Conservation (phyloP, 2,329 filamentous ascomycete genomes). For the Fusarium anguioides region DNA sequence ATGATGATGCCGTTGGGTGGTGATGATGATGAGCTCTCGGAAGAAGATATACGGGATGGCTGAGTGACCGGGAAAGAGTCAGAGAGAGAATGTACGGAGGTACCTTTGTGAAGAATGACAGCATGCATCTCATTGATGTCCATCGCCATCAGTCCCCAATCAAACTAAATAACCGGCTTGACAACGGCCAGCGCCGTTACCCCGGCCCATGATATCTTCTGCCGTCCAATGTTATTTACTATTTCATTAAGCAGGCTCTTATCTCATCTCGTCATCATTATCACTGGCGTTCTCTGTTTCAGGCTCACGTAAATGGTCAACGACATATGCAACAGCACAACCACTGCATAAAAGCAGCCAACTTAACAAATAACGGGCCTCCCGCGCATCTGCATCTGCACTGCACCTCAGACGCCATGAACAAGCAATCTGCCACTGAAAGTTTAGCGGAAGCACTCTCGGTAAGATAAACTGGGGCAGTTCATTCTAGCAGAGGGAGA, state of each 20-base stretch:
- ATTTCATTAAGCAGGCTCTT: conserved; percentile 23
- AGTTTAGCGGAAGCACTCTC: conserved; percentile 41
- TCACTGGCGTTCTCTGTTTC: conserved; percentile 29
- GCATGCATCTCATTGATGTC: conserved; percentile 6
- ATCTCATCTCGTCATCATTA: conserved; percentile 42
- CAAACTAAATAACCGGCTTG: conserved; percentile 27
- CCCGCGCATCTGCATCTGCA: conserved; percentile 13
- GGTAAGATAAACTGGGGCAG: conserved; percentile 44
- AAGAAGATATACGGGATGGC: background rate
- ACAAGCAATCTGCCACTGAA: conserved; percentile 31
- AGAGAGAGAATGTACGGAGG: background rate
- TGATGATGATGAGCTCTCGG: background rate
- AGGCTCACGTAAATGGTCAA: conserved; percentile 29
- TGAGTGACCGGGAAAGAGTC: conserved; percentile 15
- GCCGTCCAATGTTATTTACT: conserved; percentile 13
- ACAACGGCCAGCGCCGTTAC: conserved; percentile 34
- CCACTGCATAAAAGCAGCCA: conserved; percentile 4
- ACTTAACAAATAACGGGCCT: conserved; percentile 9
- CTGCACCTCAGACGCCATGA: conserved; percentile 7
- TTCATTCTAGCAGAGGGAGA: conserved; percentile 25
- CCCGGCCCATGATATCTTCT: conserved; percentile 32
- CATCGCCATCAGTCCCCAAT: conserved; percentile 24
- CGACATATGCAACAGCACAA: conserved; percentile 13
- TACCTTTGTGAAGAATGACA: conserved; percentile 19
- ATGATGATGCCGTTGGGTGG: conserved; percentile 12